Conservation (phyloP, 306 rosid species). For the Mimosa pudica region DNA sequence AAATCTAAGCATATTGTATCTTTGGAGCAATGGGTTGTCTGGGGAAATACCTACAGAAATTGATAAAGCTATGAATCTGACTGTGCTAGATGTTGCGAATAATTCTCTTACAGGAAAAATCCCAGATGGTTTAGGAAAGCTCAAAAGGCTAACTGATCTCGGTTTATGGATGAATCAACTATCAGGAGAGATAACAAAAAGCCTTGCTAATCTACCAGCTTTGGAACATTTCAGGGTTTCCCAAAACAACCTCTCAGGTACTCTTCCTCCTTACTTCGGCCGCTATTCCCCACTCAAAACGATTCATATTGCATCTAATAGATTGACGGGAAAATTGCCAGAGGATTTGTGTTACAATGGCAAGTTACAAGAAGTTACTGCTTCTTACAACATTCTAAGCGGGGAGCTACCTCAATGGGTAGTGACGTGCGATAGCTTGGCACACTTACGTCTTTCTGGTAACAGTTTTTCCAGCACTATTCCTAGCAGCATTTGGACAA, state of each 20-base stretch:
- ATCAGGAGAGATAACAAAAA: slow-evolving; percentile 48
- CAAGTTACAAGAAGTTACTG: slow-evolving; percentile 36
- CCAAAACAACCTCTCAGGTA: slow-evolving; percentile 47
- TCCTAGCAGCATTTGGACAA: too few species aligned
- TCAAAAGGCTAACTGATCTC: slow-evolving; percentile 26
- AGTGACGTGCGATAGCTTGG: slow-evolving; percentile 40
- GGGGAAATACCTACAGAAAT: slow-evolving; percentile 49
- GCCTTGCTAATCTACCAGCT: slow-evolving; percentile 47
- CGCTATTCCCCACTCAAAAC: slow-evolving; percentile 27
- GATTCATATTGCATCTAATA: slow-evolving; percentile 41
- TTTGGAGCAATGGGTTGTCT: slow-evolving; percentile 37
- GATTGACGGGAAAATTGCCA: slow-evolving; percentile 47
- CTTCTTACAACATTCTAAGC: slow-evolving; percentile 41
- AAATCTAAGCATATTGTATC: slow-evolving; percentile 40
- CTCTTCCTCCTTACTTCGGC: slow-evolving; percentile 52
- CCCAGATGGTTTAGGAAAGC: slow-evolving; percentile 48
- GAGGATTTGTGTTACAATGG: slow-evolving; percentile 41
- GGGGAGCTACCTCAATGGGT: slow-evolving; percentile 49
- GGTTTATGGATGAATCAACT: slow-evolving; percentile 39
- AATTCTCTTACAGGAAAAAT: too few species aligned
- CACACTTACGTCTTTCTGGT: neutral
- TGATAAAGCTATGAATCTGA: slow-evolving; percentile 36
- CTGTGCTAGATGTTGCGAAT: slow-evolving; percentile 40
- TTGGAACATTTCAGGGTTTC: slow-evolving; percentile 32
- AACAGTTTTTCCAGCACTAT: slow-evolving; percentile 37